Evolutionary conservation across 345 rosid species (phyloP).

Genomic region (Atalantia buxifolia): DNA sequence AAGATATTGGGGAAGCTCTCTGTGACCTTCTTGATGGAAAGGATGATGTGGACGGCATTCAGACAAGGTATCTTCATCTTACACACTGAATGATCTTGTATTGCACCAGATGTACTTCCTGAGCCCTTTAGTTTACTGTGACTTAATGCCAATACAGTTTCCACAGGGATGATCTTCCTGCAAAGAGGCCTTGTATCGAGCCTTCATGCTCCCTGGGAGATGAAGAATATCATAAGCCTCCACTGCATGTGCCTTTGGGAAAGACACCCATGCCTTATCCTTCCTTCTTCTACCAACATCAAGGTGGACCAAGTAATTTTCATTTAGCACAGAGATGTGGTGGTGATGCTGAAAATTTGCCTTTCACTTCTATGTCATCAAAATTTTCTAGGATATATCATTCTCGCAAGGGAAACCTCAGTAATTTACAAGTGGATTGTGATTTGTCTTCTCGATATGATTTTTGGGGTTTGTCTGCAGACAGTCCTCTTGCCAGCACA

Average conservation of each 20-base stretch:
- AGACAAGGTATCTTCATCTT: constrained; percentile 43
- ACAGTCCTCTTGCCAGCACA: constrained; percentile 76
- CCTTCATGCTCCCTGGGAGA: constrained; percentile 54
- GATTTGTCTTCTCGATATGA: constrained; percentile 50
- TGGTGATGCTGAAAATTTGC: constrained; percentile 36
- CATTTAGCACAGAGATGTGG: constrained; percentile 42
- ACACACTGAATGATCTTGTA: neutral
- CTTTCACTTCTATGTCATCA: constrained; percentile 35
- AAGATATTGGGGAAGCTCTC: constrained; percentile 88
- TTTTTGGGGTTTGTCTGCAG: constrained; percentile 72
- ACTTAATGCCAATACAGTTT: constrained; percentile 19
- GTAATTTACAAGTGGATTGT: constrained; percentile 32
- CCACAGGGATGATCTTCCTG: constrained; percentile 48
- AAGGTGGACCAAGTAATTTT: constrained; percentile 51
- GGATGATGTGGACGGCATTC: constrained; percentile 40
- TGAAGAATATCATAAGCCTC: constrained; percentile 45
- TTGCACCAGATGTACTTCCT: constrained; percentile 8
- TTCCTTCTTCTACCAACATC: constrained; percentile 50
- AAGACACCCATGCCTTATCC: constrained; percentile 41
- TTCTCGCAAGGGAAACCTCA: constrained; percentile 24
- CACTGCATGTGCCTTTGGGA: constrained; percentile 38
- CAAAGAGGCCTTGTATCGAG: constrained; percentile 50
- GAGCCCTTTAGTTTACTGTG: constrained; percentile 17
- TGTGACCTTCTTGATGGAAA: constrained; percentile 82
- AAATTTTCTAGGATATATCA: constrained; percentile 33